A percentile compares a stretch with the other conserved stretches of the same genome.
These are phyloP conservation scores for Hygrophoropsis aurantiaca DNA, from an alignment of 768 basidiomycete species.

Conservation along the genomic window DNA sequence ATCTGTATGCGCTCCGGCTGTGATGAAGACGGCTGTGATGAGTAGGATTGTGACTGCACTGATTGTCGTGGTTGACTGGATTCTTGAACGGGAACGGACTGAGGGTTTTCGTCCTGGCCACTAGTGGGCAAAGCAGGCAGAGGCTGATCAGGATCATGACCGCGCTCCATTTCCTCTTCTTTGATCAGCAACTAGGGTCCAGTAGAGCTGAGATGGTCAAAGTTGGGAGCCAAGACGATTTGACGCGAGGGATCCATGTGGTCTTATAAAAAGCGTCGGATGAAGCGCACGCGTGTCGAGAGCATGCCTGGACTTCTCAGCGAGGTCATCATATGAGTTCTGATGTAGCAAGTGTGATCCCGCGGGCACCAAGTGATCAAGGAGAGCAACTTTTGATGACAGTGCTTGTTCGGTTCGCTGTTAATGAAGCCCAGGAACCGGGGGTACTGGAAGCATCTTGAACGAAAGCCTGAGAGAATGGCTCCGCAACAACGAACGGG, in stretches of 20 bases:
- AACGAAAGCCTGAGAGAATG: too few species aligned
- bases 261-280: neutral
- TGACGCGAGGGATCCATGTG: conserved; percentile 7
- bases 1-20: conserved; percentile 7
- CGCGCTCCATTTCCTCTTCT: conserved; percentile 14
- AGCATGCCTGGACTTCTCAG: too few species aligned
- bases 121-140: neutral
- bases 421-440: conserved; percentile 4
- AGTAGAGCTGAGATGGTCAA: too few species aligned
- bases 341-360: too few species aligned
- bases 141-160: neutral
- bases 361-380: too few species aligned
- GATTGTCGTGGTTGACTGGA: neutral
- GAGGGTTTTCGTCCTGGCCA: neutral
- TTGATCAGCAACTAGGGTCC: too few species aligned
- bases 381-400: too few species aligned
- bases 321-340: too few species aligned
- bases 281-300: too few species aligned
- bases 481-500: too few species aligned
- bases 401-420: conserved; percentile 4
- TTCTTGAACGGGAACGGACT: conserved; percentile 1
- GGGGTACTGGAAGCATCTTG: neutral
- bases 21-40: neutral
- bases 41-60: neutral
- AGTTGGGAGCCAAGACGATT: neutral